Percentiles rank a stretch among this genome's conserved stretches.
Evolutionary conservation across 441 rosid genomes (phyloP).

Genomic region (Eruca vesicaria): DNA sequence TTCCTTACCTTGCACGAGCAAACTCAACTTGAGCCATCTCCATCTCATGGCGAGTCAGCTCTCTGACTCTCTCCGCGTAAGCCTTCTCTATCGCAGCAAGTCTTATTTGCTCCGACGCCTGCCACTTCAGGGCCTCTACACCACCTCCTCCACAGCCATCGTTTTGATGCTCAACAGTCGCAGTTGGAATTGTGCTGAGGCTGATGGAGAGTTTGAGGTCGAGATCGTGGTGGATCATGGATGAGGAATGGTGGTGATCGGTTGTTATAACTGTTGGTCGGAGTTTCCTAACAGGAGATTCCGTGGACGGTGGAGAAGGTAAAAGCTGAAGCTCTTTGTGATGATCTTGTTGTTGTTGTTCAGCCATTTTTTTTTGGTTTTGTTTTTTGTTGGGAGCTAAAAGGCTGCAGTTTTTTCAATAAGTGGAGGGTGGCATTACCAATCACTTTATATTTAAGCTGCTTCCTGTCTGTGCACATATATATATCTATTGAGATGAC

Average conservation of each 20-base stretch:
- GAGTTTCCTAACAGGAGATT: constrained; percentile 37
- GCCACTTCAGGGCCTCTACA: constrained; percentile 82
- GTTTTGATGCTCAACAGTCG: constrained; percentile 26
- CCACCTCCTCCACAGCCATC: constrained; percentile 34
- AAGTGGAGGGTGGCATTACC: constrained; percentile 34
- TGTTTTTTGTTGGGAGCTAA: constrained; percentile 10
- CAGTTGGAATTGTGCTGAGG: constrained; percentile 48
- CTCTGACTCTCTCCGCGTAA: constrained; percentile 92
- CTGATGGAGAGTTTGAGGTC: constrained; percentile 90
- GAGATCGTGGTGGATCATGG: constrained; percentile 55
- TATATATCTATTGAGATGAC: background rate
- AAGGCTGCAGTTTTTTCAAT: constrained; percentile 33
- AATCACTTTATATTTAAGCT: constrained; percentile 34
- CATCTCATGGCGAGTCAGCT: constrained; percentile 84
- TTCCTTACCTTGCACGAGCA: constrained; percentile 51
- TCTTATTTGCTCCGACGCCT: constrained; percentile 86
- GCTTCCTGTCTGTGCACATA: constrained; percentile 27
- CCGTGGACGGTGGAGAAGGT: constrained; percentile 52
- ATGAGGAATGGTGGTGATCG: constrained; percentile 23
- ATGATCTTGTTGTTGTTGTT: constrained; percentile 35
- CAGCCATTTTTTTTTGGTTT: constrained; percentile 27
- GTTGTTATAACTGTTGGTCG: constrained; percentile 19
- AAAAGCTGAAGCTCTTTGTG: constrained; percentile 83
- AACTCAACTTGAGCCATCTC: constrained; percentile 92
- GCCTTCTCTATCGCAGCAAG: constrained; percentile 81